These are phyloP conservation scores for Leccinum broughii DNA, from an alignment of 768 basidiomycete species.

Conservation along the genomic window DNA sequence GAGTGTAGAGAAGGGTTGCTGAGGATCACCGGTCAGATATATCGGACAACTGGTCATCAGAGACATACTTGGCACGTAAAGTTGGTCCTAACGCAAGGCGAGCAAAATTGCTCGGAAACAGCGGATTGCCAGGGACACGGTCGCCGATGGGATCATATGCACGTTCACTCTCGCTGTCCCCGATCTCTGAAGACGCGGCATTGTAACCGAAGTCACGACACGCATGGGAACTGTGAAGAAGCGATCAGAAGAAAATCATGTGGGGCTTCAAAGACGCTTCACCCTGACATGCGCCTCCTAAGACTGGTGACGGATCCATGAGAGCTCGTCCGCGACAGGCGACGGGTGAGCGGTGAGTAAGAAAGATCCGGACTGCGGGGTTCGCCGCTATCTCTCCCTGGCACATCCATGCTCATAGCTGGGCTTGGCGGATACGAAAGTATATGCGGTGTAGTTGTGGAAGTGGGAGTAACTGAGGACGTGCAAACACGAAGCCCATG, in stretches of 20 bases:
- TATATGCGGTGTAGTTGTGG: constrained; percentile 27
- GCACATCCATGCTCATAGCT: constrained; percentile 12
- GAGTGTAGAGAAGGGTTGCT: constrained; percentile 31
- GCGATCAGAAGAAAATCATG: not conserved
- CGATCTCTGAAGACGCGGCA: constrained; percentile 21
- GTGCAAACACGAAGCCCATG: constrained; percentile 62
- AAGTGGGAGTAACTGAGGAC: constrained; percentile 33
- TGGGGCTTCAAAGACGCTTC: not conserved
- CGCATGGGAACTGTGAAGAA: constrained; percentile 13
- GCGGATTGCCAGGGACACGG: constrained; percentile 68
- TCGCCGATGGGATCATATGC: constrained; percentile 58
- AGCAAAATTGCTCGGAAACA: constrained; percentile 83
- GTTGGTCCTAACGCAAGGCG: constrained; percentile 66
- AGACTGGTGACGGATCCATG: constrained; percentile 28
- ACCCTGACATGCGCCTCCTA: constrained; percentile 30
- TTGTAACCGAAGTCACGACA: constrained; percentile 17
- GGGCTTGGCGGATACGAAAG: constrained; percentile 27
- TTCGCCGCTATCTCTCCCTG: constrained; percentile 26
- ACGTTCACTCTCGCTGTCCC: constrained; percentile 30
- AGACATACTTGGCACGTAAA: constrained; percentile 52
- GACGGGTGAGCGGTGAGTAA: constrained; percentile 21
- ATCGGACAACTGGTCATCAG: not conserved
- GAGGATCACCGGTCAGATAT: not conserved
- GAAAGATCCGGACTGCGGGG: constrained; percentile 28
- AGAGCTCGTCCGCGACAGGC: constrained; percentile 25